Conservation (phyloP, 2,329 filamentous ascomycete genomes). For the Thelonectria rubi region DNA sequence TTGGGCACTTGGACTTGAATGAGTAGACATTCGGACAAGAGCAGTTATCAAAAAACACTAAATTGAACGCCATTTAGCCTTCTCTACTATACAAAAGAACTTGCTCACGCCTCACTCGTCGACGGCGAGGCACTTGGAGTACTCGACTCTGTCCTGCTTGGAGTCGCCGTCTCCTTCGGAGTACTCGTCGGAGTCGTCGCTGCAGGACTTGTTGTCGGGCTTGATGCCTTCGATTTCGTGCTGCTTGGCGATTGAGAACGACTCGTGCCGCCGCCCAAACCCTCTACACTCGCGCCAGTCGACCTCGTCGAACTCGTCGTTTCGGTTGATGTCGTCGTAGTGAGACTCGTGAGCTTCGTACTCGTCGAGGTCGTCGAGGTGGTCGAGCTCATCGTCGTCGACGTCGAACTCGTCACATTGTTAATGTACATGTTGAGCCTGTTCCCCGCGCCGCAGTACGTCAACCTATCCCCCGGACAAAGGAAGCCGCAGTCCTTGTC, state of each 20-base stretch:
- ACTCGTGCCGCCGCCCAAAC: background rate
- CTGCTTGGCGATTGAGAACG: background rate
- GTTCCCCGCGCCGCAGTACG: slow-evolving; percentile 45
- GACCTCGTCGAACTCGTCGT: background rate
- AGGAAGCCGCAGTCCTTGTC: slow-evolving; percentile 45
- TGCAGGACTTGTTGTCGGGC: background rate
- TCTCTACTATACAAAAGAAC: no score
- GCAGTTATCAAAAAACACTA: no score
- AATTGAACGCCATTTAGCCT: background rate
- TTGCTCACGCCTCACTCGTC: no score
- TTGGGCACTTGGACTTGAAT: no score
- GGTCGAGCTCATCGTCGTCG: background rate
- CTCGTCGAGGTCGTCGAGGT: slow-evolving; percentile 15
- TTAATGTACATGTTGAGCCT: slow-evolving; percentile 48
- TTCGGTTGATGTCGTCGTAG: background rate
- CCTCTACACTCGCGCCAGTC: background rate
- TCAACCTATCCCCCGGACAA: slow-evolving; percentile 47
- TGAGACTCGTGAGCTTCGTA: background rate
- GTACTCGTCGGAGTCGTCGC: background rate
- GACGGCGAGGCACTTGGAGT: background rate
- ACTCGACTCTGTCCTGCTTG: background rate
- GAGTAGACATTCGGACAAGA: no score
- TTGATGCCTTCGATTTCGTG: background rate
- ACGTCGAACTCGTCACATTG: slow-evolving; percentile 28
- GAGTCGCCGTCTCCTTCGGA: background rate